Evolutionary conservation across 805 yeast species (phyloP).

Genomic region (Kuraishia floccosa): DNA sequence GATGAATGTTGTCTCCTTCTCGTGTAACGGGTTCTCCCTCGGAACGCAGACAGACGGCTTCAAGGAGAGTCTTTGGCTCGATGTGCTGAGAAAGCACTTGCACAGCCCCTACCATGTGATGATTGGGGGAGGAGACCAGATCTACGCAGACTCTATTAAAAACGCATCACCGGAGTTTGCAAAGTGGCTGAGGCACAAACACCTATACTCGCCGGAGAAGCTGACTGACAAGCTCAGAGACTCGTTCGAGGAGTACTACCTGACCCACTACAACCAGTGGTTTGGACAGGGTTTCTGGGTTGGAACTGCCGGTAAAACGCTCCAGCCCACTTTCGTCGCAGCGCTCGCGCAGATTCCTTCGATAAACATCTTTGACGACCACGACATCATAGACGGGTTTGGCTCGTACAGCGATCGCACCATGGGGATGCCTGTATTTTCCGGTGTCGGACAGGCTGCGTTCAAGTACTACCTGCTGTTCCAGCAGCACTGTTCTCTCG

Average conservation of each 20-base stretch:
- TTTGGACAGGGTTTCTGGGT: constrained; percentile 84
- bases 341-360: constrained; percentile 80
- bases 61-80: constrained; percentile 77
- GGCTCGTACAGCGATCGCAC: constrained; percentile 78
- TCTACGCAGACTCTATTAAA: constrained; percentile 79
- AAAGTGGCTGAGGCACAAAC: constrained; percentile 52
- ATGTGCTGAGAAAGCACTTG: constrained; percentile 62
- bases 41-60: constrained; percentile 55
- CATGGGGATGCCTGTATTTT: constrained; percentile 61
- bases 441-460: constrained; percentile 67
- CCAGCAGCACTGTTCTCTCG: constrained; percentile 68
- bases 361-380: constrained; percentile 85
- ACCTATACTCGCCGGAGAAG: constrained; percentile 25
- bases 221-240: constrained; percentile 33
- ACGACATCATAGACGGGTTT: constrained; percentile 93
- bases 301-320: constrained; percentile 55
- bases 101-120: constrained; percentile 70
- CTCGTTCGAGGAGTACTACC: constrained; percentile 56
- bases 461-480: constrained; percentile 82
- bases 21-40: constrained; percentile 87
- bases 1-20: constrained; percentile 74
- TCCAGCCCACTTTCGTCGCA: constrained; percentile 57
- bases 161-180: constrained; percentile 38
- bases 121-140: constrained; percentile 97
- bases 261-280: constrained; percentile 74